phyloP scores from a whole-genome alignment of 768 basidiomycete genomes.

The Auriscalpium vulgare region DNA sequence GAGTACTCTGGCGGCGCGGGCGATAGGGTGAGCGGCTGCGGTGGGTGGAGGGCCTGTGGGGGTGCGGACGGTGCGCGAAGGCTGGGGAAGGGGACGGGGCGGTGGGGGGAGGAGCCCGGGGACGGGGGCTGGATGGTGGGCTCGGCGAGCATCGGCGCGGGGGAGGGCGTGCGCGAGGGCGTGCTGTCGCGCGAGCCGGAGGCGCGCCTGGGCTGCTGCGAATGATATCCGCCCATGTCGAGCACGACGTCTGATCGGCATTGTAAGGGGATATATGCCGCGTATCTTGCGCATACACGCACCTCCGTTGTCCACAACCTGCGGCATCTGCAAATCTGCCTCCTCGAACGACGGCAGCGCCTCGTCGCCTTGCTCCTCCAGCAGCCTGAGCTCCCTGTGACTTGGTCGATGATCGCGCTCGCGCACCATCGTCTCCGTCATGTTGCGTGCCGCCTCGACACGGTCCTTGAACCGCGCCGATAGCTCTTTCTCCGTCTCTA shows the following conservation, averaged over 20 bases:
- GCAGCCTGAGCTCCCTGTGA: conserved; percentile 5
- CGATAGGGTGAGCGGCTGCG: background rate
- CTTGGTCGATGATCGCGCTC: conserved; percentile 8
- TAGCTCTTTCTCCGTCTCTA: conserved; percentile 20
- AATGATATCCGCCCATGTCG: conserved; percentile 79
- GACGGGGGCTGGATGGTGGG: conserved; percentile 12
- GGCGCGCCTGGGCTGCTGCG: conserved; percentile 18
- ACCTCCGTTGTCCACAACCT: conserved; percentile 25
- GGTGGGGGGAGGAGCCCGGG: conserved; percentile 18
- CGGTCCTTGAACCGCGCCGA: conserved; percentile 20
- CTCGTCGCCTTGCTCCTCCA: conserved; percentile 34
- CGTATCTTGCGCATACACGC: background rate
- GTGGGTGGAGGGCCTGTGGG: conserved; percentile 51
- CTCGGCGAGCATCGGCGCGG: conserved; percentile 23
- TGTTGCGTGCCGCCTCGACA: conserved; percentile 1
- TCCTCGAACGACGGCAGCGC: conserved; percentile 36
- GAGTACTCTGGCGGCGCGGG: conserved; percentile 48
- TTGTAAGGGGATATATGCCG: background rate
- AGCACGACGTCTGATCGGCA: conserved; percentile 56
- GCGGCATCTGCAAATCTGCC: conserved; percentile 39
- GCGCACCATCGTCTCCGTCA: conserved; percentile 15
- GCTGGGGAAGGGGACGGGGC: conserved; percentile 29
- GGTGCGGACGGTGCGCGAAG: conserved; percentile 43
- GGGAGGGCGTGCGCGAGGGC: conserved; percentile 12
- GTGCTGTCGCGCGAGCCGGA: background rate